These are phyloP conservation scores for Flagelloscypha sp. DNA, from an alignment of 768 basidiomycete species.

Conservation along the genomic window DNA sequence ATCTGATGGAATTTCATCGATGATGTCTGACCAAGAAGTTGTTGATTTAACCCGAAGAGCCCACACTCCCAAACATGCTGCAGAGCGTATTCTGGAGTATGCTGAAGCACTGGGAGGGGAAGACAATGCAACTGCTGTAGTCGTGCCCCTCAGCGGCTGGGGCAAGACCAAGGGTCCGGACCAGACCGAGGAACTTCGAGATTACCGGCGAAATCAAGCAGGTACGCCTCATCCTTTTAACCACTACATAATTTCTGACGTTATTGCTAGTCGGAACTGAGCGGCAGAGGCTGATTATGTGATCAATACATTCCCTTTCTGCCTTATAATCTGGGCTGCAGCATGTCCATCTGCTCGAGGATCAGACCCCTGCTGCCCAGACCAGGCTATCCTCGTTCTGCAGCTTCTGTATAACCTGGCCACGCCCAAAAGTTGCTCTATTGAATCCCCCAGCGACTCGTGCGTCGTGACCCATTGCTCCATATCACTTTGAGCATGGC, in stretches of 20 bases:
- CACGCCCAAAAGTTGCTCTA: constrained; percentile 67
- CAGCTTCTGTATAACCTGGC: constrained; percentile 84
- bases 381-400: constrained; percentile 55
- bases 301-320: constrained; percentile 2
- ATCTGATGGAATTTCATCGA: constrained; percentile 91
- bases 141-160: constrained; percentile 92
- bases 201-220: constrained; percentile 67
- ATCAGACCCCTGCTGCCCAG: constrained; percentile 95
- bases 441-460: constrained; percentile 50
- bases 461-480: constrained; percentile 89
- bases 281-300: constrained; percentile 59
- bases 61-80: constrained; percentile 68
- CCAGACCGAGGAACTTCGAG: constrained; percentile 70
- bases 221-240: constrained; percentile 29
- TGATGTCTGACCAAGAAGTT: constrained; percentile 90
- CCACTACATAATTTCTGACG: too few species aligned
- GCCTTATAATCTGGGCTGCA: constrained; percentile 56
- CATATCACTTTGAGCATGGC: constrained; percentile 19
- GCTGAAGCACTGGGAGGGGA: constrained; percentile 82
- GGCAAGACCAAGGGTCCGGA: constrained; percentile 74
- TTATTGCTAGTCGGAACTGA: constrained; percentile 46
- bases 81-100: constrained; percentile 73
- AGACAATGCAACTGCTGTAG: constrained; percentile 88
- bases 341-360: constrained; percentile 85
- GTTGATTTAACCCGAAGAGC: constrained; percentile 78